Percentiles rank a stretch among this genome's conserved stretches.
These are phyloP conservation scores for Hibiscus syriacus DNA, from an alignment of 345 rosid genomes.

Conservation along the genomic window DNA sequence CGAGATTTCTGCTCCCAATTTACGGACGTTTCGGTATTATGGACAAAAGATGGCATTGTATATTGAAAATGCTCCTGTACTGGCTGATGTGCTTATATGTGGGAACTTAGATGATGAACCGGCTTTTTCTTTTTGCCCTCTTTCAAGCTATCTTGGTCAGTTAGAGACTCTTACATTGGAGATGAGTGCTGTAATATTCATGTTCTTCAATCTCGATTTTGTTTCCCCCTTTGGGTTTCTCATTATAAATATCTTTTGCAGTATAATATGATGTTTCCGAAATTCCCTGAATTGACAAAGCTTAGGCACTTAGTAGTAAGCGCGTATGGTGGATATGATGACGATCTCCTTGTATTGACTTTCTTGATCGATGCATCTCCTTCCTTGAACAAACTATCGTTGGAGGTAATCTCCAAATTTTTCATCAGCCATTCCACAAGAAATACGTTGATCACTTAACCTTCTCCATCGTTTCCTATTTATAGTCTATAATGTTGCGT, in stretches of 20 bases:
- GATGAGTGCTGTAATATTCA: neutral
- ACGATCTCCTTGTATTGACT: constrained; percentile 7
- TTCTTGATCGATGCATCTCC: constrained; percentile 9
- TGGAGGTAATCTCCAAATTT: neutral
- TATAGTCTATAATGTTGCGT: neutral
- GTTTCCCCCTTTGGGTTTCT: neutral
- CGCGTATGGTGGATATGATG: constrained; percentile 3
- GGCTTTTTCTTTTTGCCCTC: neutral
- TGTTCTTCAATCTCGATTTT: no score
- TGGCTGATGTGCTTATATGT: neutral
- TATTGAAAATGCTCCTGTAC: constrained; percentile 5
- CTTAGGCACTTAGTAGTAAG: constrained; percentile 5
- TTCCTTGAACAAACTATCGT: constrained; percentile 3
- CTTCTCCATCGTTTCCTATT: neutral
- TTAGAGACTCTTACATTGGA: neutral
- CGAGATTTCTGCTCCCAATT: constrained; percentile 2
- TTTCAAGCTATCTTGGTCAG: constrained; percentile 2
- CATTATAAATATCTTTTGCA: constrained; percentile 1
- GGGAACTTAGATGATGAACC: constrained; percentile 9
- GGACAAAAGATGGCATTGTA: neutral
- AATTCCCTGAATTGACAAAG: neutral
- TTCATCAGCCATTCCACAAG: neutral
- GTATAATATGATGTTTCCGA: neutral
- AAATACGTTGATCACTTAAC: neutral
- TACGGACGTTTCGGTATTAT: constrained; percentile 1